Conservation (phyloP, 805 yeast genomes). For the Candida ascalaphidarum region DNA sequence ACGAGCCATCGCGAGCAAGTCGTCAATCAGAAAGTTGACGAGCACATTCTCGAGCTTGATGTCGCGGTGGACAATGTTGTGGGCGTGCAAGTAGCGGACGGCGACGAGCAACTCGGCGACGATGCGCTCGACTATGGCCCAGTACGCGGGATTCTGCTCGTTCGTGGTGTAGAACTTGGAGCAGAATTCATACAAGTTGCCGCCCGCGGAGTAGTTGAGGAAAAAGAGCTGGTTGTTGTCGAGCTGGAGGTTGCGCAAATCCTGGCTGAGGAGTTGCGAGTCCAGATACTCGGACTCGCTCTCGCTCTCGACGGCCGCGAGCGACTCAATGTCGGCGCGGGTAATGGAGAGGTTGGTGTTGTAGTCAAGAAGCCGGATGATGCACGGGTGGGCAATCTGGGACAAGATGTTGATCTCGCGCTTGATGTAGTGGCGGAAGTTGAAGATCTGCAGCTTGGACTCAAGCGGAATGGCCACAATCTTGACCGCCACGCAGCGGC, state of each 20-base stretch:
- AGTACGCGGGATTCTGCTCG: conserved; percentile 23
- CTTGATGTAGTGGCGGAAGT: conserved; percentile 29
- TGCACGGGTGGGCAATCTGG: conserved; percentile 53
- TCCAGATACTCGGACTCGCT: conserved; percentile 2
- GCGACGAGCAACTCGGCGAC: conserved; percentile 68
- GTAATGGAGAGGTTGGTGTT: conserved; percentile 20
- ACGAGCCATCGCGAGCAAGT: conserved; percentile 7
- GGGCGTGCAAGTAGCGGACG: conserved; percentile 22
- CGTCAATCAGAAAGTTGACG: conserved; percentile 18
- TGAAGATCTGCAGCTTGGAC: conserved; percentile 12
- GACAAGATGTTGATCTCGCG: conserved; percentile 66
- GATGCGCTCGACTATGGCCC: conserved; percentile 48
- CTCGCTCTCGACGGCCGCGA: conserved; percentile 9
- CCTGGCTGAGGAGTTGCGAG: conserved; percentile 7
- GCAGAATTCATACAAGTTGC: conserved; percentile 67
- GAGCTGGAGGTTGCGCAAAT: conserved; percentile 5
- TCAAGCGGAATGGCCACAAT: conserved; percentile 36
- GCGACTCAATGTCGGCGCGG: conserved; percentile 13
- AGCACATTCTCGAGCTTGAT: conserved; percentile 12
- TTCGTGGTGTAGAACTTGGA: conserved; percentile 27
- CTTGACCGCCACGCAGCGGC: conserved; percentile 57
- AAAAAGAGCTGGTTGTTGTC: conserved; percentile 41
- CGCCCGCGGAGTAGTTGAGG: conserved; percentile 74
- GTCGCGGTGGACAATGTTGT: conserved; percentile 11
- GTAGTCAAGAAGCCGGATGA: conserved; percentile 53